Conservation (phyloP, 2,329 filamentous ascomycete species). For the Trichoderma asperellum region DNA sequence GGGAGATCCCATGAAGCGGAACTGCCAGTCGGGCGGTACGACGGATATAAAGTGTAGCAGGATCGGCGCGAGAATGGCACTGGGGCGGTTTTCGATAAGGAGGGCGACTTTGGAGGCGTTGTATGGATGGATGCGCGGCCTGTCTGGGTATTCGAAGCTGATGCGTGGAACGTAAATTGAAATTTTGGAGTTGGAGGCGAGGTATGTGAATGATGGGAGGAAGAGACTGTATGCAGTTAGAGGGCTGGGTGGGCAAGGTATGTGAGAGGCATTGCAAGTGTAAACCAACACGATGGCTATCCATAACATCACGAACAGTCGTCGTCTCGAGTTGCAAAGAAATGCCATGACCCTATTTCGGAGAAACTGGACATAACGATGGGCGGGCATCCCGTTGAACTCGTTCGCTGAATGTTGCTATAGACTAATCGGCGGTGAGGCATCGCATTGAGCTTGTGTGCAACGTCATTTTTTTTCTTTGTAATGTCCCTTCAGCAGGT, state of each 20-base stretch:
- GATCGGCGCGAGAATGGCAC: constrained; percentile 55
- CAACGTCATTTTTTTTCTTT: background rate
- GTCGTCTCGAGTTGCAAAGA: constrained; percentile 1
- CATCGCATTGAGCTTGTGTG: too few species aligned
- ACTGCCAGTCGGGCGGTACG: constrained; percentile 61
- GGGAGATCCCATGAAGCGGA: constrained; percentile 58
- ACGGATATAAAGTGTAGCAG: constrained; percentile 61
- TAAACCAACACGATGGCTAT: background rate
- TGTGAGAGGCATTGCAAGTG: background rate
- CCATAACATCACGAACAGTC: background rate
- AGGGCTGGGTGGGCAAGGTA: too few species aligned
- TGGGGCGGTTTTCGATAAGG: constrained; percentile 57
- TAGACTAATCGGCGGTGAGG: background rate
- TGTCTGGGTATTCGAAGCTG: background rate
- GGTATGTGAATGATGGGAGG: background rate
- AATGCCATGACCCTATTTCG: background rate
- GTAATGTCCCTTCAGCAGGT: background rate
- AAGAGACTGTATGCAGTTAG: background rate
- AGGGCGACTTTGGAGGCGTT: constrained; percentile 59
- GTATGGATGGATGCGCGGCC: background rate
- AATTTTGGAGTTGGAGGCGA: background rate
- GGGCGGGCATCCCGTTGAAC: background rate
- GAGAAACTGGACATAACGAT: constrained; percentile 1
- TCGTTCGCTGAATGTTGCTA: background rate
- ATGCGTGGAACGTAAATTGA: constrained; percentile 14